These are phyloP conservation scores for Halophytophthora batemanensis DNA, from an alignment of 352 stramenopile genomes.

Conservation along the genomic window DNA sequence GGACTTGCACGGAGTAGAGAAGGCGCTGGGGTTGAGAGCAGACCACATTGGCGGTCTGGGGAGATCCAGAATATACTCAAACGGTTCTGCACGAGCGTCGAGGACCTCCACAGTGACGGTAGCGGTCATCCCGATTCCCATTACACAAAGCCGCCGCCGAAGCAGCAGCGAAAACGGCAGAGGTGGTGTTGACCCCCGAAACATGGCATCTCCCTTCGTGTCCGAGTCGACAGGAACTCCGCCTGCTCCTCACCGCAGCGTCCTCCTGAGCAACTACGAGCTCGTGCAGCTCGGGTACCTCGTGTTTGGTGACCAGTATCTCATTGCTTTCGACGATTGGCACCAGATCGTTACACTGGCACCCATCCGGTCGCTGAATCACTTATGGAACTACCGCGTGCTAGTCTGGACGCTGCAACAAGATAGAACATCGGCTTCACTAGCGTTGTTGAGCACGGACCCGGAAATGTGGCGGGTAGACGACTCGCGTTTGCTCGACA, in stretches of 20 bases:
- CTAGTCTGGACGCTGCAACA: conserved; percentile 16
- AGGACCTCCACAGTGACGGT: neutral
- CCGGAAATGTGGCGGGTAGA: conserved; percentile 21
- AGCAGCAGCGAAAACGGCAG: neutral
- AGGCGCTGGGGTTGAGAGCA: conserved; percentile 3
- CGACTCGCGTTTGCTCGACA: conserved; percentile 3
- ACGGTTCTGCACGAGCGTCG: neutral
- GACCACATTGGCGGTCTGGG: conserved; percentile 18
- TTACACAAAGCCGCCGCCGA: neutral
- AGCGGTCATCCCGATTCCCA: neutral
- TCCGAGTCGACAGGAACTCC: too few relatives aligned
- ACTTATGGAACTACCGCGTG: conserved; percentile 27
- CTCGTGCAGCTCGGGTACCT: conserved; percentile 23
- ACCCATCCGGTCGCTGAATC: conserved; percentile 7
- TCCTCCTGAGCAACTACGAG: conserved; percentile 21
- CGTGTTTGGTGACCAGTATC: conserved; percentile 19
- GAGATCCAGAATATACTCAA: conserved; percentile 3
- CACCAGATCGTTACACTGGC: conserved; percentile 14
- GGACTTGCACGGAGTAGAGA: conserved; percentile 2
- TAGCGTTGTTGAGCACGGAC: conserved; percentile 1
- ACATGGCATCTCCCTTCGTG: too few relatives aligned
- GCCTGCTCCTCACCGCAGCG: neutral
- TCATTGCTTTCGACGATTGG: conserved; percentile 23
- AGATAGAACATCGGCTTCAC: conserved; percentile 1
- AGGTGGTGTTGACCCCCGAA: neutral